Base-by-base conservation (phyloP, 2,329 filamentous ascomycete species). In the Beauveria pseudobassiana region DNA sequence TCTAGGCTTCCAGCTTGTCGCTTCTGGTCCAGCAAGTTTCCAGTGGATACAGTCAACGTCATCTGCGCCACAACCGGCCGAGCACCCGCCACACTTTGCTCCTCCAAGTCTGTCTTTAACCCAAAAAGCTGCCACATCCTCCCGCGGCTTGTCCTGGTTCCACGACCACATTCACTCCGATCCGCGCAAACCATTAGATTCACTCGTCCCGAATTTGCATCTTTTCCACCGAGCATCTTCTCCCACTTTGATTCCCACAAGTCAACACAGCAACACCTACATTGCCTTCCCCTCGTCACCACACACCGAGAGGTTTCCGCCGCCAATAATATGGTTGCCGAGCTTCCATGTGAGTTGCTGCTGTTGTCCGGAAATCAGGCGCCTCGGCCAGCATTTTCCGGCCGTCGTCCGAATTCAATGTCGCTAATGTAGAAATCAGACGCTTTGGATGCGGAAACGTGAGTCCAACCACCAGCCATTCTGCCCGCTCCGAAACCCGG, bases 361-460 rank as follows among this genome's bases (percentile, higher is more conserved):
- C 34, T 38, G 34, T 14, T 5, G 22, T 24, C 22, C 46, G 24
- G 20, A 12, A 22, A 30, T 10, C 34, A n/a, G 51, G 22, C 51
- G 38, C 51, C 8, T 14, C 1, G 16, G 22, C 14, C 46, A 28
- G 14, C 1, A 5, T 49, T 26, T 43, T 16, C 63, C 24, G 10
- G 4, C 5, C 28, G 14, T 24, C 34, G 7, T 30, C 8, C 8
- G 1, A 12, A 48, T 8, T 12, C 2, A 20, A 10, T 20, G 4
- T 60, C 38, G 42, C 58, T 60, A 48, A 30, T 16, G 49, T 24
- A 38, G 24, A 22, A 30, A 63, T 63, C 77, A 98, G 95, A 98
- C 82, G 95, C 95, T 71, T 92, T 96, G 68, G 95, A 99, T 78
- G 95, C 95, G 70, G 95, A 99, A 81, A 96, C 90, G 90, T 93